These are phyloP conservation scores for Arthroderma sp. DNA, from an alignment of 2,329 filamentous ascomycete species.

Conservation along the genomic window DNA sequence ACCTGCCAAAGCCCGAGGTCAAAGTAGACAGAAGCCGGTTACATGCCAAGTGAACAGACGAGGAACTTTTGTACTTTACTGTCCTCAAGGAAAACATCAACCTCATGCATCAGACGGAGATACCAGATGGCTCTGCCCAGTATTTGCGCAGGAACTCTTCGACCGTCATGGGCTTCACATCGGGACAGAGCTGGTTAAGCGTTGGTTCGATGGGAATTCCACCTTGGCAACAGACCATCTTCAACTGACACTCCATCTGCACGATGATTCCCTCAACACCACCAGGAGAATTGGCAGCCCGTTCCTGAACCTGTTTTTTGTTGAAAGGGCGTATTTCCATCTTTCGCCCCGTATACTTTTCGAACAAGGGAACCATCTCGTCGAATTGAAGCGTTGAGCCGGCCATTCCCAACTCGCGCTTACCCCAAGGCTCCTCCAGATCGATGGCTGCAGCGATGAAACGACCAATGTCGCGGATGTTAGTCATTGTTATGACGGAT, in stretches of 20 bases:
- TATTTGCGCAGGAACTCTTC: slow-evolving; percentile 8
- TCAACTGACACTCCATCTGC: slow-evolving; percentile 7
- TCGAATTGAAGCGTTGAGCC: slow-evolving; percentile 22
- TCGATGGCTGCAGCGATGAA: slow-evolving; percentile 24
- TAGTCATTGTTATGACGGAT: slow-evolving; percentile 20
- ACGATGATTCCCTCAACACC: neutral
- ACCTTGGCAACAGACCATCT: slow-evolving; percentile 5
- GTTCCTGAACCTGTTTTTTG: neutral
- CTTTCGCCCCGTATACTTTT: slow-evolving; percentile 14
- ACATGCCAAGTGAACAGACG: neutral
- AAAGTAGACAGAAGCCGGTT: too few species aligned
- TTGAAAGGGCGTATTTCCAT: slow-evolving; percentile 1
- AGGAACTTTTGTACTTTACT: too few species aligned
- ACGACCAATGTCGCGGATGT: slow-evolving; percentile 23
- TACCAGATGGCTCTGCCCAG: slow-evolving; percentile 7
- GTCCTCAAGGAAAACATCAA: too few species aligned
- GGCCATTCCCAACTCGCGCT: slow-evolving; percentile 24
- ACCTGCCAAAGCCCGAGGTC: neutral
- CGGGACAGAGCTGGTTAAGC: slow-evolving; percentile 11
- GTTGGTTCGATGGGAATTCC: slow-evolving; percentile 3
- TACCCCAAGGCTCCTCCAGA: slow-evolving; percentile 19
- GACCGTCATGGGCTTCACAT: slow-evolving; percentile 7
- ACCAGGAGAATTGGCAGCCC: neutral
- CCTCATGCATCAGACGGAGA: neutral
- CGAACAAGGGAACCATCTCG: slow-evolving; percentile 18